A percentile compares a stretch with the other conserved stretches of the same genome.
Evolutionary conservation across 139 green algal species (phyloP).

Genomic region (Volvox reticuliferus): DNA sequence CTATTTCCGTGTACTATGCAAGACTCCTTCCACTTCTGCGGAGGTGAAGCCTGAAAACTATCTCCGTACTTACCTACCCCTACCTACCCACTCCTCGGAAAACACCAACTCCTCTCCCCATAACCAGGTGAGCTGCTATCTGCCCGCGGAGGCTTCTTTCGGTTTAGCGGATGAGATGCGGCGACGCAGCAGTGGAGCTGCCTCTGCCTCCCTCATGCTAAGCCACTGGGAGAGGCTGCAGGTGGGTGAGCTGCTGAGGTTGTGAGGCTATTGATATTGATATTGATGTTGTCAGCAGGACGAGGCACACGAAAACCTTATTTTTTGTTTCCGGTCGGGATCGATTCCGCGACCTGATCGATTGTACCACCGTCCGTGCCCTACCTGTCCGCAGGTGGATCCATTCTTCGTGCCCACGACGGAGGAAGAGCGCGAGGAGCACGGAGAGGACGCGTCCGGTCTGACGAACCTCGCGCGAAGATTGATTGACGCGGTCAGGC

Average conservation of each 20-base stretch:
- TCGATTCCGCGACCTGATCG: no score
- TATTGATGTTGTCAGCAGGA: no score
- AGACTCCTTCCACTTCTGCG: no score
- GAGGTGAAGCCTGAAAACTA: no score
- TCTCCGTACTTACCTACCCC: not conserved
- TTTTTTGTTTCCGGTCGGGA: no score
- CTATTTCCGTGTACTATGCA: no score
- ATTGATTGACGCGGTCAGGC: conserved; percentile 88
- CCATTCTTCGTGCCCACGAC: conserved; percentile 97
- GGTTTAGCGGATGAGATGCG: conserved; percentile 97
- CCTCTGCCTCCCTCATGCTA: conserved; percentile 90
- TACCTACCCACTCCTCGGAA: not conserved
- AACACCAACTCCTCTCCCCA: not conserved
- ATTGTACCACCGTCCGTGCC: no score
- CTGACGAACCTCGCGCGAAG: conserved; percentile 84
- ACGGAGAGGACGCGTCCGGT: conserved; percentile 87
- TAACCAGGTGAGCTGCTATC: conserved; percentile 62
- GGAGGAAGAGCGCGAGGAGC: conserved; percentile 98
- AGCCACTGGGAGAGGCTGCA: conserved; percentile 95
- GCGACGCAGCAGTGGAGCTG: conserved; percentile 83
- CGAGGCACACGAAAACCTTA: no score
- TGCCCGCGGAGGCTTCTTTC: conserved; percentile 94
- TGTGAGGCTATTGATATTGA: no score
- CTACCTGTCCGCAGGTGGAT: conserved; percentile 79
- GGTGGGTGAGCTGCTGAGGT: conserved; percentile 55